Evolutionary conservation across 495 filamentous ascomycete species (phyloP), one percentile per base, ranked within the genome.

Genomic region (Daldinia loculata): DNA sequence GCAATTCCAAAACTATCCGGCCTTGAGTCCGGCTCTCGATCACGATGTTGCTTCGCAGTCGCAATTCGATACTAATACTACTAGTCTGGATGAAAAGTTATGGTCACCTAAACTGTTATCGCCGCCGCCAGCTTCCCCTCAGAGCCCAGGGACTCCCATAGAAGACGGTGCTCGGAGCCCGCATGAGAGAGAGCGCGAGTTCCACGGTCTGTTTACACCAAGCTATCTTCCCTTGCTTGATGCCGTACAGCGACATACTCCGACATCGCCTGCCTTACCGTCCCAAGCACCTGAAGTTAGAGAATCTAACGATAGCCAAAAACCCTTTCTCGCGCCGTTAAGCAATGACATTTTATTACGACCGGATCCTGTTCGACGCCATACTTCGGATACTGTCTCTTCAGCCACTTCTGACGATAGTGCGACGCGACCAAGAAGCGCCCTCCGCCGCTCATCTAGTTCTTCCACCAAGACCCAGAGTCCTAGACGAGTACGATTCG

Each of bases 161-260:
- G 75, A 77, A 61, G 78, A 83, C 6, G 67, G 70, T 61, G 75
- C 77, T 24, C 60, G 78, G 43, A 83, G 76, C 38, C 80, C 83
- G 43, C 82, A 85, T 76, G 84, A 84, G 56, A 82, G 84, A 29
- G 86, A 88, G 69, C 79, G 79, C 62, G 87, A 89, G 64, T 86
- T 89, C 65, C 84, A 86, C 38, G 87, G 87, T 38, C 67, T 89
- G 19, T 89, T 89, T 72, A 89, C 86, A 14, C 88, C 87, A 22
- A 83, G 76, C 57, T 89, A 86, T 70, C 80, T 90, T 36, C 86
- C 87, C 52, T 77, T 89, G 41, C 85, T 89, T 41, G 86, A 87
- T 65, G 79, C 79, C 57, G 75, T 72, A 32, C 75, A 80, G 45
- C 81, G 78, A 61, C 63, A 51, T 51, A 67, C 41, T 27, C 67